Percentiles rank a stretch among this genome's conserved stretches.
Conservation (phyloP, 768 basidiomycete species). For the Boletellus emodensis region DNA sequence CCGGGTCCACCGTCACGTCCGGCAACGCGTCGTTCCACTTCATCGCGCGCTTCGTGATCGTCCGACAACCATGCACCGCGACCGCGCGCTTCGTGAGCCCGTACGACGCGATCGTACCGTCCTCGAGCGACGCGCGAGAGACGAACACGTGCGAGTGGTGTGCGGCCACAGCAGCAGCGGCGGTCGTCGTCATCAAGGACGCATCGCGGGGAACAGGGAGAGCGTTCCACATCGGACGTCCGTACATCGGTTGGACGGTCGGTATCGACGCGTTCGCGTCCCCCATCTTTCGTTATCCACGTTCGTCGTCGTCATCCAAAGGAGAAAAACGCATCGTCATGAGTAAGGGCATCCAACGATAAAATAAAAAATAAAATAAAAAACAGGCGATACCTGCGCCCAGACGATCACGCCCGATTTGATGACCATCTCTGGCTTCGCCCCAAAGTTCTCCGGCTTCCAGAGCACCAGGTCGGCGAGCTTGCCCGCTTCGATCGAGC, state of each 20-base stretch:
- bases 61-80: slow-evolving; percentile 73
- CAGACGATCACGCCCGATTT: slow-evolving; percentile 93
- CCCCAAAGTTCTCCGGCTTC: slow-evolving; percentile 91
- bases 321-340: too few relatives aligned
- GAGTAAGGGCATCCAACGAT: background rate
- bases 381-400: slow-evolving; percentile 57
- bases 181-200: slow-evolving; percentile 12
- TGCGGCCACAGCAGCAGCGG: too few relatives aligned
- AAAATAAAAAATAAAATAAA: too few relatives aligned
- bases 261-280: slow-evolving; percentile 97
- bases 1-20: slow-evolving; percentile 85
- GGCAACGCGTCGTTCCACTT: slow-evolving; percentile 87
- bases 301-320: too few relatives aligned
- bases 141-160: slow-evolving; percentile 86
- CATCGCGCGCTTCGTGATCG: slow-evolving; percentile 82
- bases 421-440: slow-evolving; percentile 89
- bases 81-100: slow-evolving; percentile 66
- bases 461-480: slow-evolving; percentile 95
- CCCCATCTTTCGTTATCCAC: slow-evolving; percentile 66
- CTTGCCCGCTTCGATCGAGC: slow-evolving; percentile 74
- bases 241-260: slow-evolving; percentile 84
- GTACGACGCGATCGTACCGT: slow-evolving; percentile 60
- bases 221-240: slow-evolving; percentile 92
- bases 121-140: slow-evolving; percentile 62
- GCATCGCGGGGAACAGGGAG: slow-evolving; percentile 39